Evolutionary conservation across 129 eudicot species (phyloP), one percentile per base, ranked within the genome.

Genomic region (Saposhnikovia divaricata): DNA sequence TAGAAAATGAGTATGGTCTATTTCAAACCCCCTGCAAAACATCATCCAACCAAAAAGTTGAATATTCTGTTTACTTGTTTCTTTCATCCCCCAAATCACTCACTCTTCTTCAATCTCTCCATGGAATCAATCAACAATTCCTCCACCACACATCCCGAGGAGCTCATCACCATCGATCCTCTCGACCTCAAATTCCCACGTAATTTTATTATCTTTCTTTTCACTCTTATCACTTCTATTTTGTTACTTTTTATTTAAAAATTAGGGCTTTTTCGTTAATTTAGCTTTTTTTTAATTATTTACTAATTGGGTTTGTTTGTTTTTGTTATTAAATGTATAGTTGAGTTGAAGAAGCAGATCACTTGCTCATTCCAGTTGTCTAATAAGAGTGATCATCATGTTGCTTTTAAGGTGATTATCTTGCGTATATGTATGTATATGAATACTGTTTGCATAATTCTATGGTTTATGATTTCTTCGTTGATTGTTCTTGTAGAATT

Each of bases 281-380:
- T 51, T 59, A 9, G 11, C 47, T 75, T n/a, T 40, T 40, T 46
- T 44, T 44, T 44, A 61, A 61, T 12, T 65, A 16, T 44, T 23
- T 68, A 71, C 46, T 66, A 48, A 75, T 75, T 75, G 78, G 39
- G 70, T 68, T 80, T 70, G 25, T 10, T 39, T 9, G 16, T 71
- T 21, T 37, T 53, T 78, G 38, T 7, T 53, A 45, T 42, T 72
- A 55, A 16, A 59, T 72, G 3, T 3, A 31, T 53, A 88, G 91
- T 88, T 57, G 91, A 88, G 79, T 73, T 87, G 61, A 87, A 78
- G 83, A 87, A 87, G 83, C 88, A 87, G 87, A 87, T 85, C 85
- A 78, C 88, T 21, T 83, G 84, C 28, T 78, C 89, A 16, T 79
- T 88, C 55, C 89, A 85, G 72, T 74, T 88, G 80, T 43, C 71